A percentile compares a stretch with the other conserved stretches of the same genome.
phyloP scores from a whole-genome alignment of 441 rosid species.

The Theobroma grandiflorum region DNA sequence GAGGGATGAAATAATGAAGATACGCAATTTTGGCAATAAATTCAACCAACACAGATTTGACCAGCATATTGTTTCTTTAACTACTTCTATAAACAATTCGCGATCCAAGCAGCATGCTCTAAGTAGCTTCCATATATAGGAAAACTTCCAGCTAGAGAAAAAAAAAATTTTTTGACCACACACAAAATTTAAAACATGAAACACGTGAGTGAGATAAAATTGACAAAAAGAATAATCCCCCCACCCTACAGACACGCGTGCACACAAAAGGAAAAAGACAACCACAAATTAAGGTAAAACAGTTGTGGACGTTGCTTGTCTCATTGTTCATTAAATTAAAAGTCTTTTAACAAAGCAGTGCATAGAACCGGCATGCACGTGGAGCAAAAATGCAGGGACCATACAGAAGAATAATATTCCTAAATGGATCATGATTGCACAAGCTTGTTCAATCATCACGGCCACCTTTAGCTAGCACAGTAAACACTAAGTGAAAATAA shows the following conservation, averaged over 20 bases:
- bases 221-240: not conserved
- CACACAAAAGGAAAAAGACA: not conserved
- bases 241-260: not conserved
- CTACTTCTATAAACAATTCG: not conserved
- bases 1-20: not conserved
- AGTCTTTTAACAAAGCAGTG: not conserved
- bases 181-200: conserved; percentile 11
- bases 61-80: not conserved
- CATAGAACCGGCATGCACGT: not conserved
- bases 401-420: not conserved
- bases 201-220: conserved; percentile 13
- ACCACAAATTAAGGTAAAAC: conserved; percentile 1
- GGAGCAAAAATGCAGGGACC: not conserved
- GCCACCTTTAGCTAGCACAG: not conserved
- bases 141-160: conserved; percentile 13
- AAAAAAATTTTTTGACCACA: not conserved
- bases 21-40: not conserved
- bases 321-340: conserved; percentile 13
- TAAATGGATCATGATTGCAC: not conserved
- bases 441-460: not conserved
- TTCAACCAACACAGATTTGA: conserved; percentile 5
- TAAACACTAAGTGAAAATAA: not conserved
- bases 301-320: not conserved
- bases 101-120: not conserved
- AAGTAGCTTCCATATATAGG: conserved; percentile 13